Evolutionary conservation across 129 eudicot genomes (phyloP).

Genomic region (Tanacetum coccineum): DNA sequence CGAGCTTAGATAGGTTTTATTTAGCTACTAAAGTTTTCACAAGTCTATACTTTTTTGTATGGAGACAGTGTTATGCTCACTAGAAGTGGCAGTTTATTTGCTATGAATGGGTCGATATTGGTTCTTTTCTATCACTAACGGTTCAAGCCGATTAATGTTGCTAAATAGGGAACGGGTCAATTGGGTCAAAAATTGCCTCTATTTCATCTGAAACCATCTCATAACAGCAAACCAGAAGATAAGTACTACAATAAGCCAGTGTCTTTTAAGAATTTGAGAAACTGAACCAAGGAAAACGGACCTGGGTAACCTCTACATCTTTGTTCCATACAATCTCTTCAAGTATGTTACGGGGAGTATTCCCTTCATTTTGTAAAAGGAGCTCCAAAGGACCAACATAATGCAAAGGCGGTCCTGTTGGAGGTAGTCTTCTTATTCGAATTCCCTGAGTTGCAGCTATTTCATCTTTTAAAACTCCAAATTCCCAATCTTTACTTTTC

Average conservation of each 20-base stretch:
- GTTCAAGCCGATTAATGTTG: not conserved
- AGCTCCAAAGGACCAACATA: constrained; percentile 86
- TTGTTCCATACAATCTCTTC: constrained; percentile 94
- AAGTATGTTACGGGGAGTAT: constrained; percentile 76
- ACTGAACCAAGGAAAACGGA: constrained; percentile 20
- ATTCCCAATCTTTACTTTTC: constrained; percentile 64
- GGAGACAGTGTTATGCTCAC: too few species aligned
- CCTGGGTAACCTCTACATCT: constrained; percentile 76
- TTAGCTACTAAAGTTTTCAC: too few species aligned
- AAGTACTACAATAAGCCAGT: too few species aligned
- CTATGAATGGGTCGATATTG: too few species aligned
- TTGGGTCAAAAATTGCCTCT: too few species aligned
- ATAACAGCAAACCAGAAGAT: too few species aligned
- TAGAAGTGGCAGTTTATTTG: too few species aligned
- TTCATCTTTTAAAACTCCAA: constrained; percentile 56
- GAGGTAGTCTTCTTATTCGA: constrained; percentile 71
- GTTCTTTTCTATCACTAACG: too few species aligned
- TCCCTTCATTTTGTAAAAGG: constrained; percentile 55
- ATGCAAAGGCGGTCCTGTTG: constrained; percentile 69
- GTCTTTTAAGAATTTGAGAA: too few species aligned
- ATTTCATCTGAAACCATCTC: too few species aligned
- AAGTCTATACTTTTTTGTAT: too few species aligned
- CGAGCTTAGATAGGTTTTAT: constrained; percentile 92
- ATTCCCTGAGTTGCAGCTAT: constrained; percentile 77
- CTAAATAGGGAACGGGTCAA: too few species aligned